Base-by-base conservation (phyloP, 192 early-diverging fungal genomes). In the Coemansia javaensis region DNA sequence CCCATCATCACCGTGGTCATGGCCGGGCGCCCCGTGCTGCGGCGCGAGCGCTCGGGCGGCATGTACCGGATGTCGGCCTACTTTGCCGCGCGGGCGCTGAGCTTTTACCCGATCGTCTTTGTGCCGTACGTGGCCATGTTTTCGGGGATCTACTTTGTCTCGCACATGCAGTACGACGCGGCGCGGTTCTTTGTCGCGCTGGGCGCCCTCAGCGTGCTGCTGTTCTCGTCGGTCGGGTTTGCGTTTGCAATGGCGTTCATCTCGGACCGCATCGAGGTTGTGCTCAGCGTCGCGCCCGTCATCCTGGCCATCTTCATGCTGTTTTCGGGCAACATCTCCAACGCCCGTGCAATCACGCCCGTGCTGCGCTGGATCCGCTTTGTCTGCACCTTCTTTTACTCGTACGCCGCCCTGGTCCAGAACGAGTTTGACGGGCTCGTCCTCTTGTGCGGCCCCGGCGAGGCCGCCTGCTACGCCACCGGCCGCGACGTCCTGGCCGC, bases 31-130 rank as follows among this genome's bases (percentile, higher is more conserved):
- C 50, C 36, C n/a, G 73, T 81, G 17, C 58, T 82, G 44, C 21
- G 64, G 25, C 78, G 82, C 13, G 86, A 88, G 61, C 66, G 85
- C 5, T 76, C 80, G 9, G 54, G 67, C 15, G 80, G 81, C 2
- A 69, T 77, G 10, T 88, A 85, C 74, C 57, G 86, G 14, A 59
- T 79, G 40, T 63, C 75, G 7, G 64, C 77, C 33, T 83, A 69
- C 41, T 85, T 75, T 40, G 42, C 81, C 50, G 77, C 83, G n/a
- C 82, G 81, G 37, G 50, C 81, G 17, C 47, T 84, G 8, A 74
- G 72, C 42, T 61, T 75, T 18, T 53, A 73, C 44, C 67, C 67
- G 15, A 32, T 71, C 15, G 50, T 55, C 7, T 59, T 48, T 12
- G 23, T 53, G 33, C 55, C 61, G 22, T 50, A 50, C 35, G 37